phyloP scores from a whole-genome alignment of 129 eudicot genomes.

The Tagetes erecta region DNA sequence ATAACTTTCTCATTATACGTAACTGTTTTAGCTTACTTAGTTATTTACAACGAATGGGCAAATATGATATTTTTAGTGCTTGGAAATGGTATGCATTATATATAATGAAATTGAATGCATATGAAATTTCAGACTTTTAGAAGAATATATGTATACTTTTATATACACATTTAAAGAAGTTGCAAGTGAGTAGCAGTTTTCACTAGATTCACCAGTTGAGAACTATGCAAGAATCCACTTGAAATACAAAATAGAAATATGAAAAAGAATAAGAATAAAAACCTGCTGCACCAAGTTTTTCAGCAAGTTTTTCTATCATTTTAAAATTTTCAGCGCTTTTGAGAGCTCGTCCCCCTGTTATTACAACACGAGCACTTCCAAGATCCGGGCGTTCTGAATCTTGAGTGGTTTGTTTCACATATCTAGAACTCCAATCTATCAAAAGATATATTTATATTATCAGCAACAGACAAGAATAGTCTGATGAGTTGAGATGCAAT shows the following conservation, averaged over 20 bases:
- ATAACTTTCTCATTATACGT: not conserved
- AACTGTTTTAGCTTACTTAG: slow-evolving; percentile 2
- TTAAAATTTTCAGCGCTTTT: slow-evolving; percentile 97
- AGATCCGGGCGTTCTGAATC: slow-evolving; percentile 93
- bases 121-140: not conserved
- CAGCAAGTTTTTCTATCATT: slow-evolving; percentile 86
- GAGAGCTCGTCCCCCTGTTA: slow-evolving; percentile 89
- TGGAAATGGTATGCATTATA: not conserved
- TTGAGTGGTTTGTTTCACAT: slow-evolving; percentile 58
- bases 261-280: slow-evolving; percentile 9
- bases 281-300: slow-evolving; percentile 99
- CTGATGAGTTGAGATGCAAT: not conserved
- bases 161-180: not conserved
- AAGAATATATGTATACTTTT: not conserved
- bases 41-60: not conserved
- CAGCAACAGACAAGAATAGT: not conserved
- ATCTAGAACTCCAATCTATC: slow-evolving; percentile 67
- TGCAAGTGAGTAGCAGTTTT: not conserved
- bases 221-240: not conserved
- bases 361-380: slow-evolving; percentile 85
- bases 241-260: not conserved
- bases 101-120: not conserved
- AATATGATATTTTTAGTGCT: not conserved
- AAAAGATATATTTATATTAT: not conserved
- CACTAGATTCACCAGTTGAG: not conserved